A percentile compares a stretch with the other conserved stretches of the same genome.
These are phyloP conservation scores for Hygrocybe punicea DNA, from an alignment of 768 basidiomycete species.

Conservation along the genomic window DNA sequence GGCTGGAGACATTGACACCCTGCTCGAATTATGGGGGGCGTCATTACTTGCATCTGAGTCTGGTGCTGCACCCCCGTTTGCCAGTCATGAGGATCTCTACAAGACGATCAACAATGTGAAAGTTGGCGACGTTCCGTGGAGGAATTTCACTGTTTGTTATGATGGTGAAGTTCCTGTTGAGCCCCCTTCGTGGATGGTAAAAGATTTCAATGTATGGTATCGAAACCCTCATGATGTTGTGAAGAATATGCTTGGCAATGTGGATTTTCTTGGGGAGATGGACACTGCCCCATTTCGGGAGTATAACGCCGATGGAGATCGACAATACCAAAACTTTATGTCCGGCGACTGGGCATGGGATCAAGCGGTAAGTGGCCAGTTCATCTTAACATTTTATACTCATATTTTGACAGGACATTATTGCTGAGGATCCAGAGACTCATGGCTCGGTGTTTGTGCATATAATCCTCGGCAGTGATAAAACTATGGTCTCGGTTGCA, in stretches of 20 bases:
- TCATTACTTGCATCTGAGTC: constrained; percentile 1
- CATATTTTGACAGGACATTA: constrained; percentile 24
- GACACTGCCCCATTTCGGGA: constrained; percentile 33
- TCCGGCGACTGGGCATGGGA: constrained; percentile 35
- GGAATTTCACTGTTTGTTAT: constrained; percentile 21
- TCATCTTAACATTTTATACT: constrained; percentile 1
- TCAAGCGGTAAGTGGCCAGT: constrained; percentile 31
- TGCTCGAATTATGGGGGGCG: background rate
- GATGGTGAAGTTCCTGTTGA: constrained; percentile 13
- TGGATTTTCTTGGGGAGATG: constrained; percentile 32
- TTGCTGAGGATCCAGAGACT: constrained; percentile 19
- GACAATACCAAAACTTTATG: constrained; percentile 36
- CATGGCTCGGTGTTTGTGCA: constrained; percentile 32
- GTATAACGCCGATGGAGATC: constrained; percentile 20
- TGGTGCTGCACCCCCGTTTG: constrained; percentile 19
- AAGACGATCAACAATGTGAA: constrained; percentile 24
- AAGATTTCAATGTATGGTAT: constrained; percentile 31
- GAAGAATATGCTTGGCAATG: constrained; percentile 31
- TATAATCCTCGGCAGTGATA: constrained; percentile 38
- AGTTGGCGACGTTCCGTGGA: constrained; percentile 27
- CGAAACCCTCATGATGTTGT: constrained; percentile 30
- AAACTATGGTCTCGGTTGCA: constrained; percentile 40
- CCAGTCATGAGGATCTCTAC: constrained; percentile 14
- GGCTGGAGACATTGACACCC: background rate
- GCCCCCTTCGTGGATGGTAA: constrained; percentile 32